Conservation (phyloP, 202 grass and related monocot genomes). For the Alloteropsis angusta region DNA sequence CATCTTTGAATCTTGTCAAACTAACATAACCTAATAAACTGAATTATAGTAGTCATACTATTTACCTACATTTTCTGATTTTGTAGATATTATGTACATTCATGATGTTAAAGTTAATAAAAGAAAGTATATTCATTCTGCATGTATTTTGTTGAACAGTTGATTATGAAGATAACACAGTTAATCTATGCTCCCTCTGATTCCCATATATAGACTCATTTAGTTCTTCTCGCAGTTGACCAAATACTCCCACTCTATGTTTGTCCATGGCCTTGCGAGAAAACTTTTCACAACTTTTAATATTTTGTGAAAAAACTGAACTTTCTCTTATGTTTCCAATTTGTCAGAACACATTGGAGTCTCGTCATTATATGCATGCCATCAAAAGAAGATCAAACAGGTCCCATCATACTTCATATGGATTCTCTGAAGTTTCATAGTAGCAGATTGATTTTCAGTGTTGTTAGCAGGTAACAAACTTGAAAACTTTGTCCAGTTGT, state of each 20-base stretch:
- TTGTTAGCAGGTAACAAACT: constrained; percentile 47
- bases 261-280: background rate
- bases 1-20: background rate
- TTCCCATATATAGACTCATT: background rate
- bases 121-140: background rate
- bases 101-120: background rate
- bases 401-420: constrained; percentile 88
- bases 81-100: background rate
- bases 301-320: constrained; percentile 5
- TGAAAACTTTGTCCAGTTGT: background rate
- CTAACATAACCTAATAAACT: background rate
- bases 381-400: constrained; percentile 56
- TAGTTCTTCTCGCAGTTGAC: background rate
- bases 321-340: constrained; percentile 27
- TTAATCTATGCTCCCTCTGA: background rate
- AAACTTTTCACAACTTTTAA: background rate
- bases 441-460: constrained; percentile 58
- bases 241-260: background rate
- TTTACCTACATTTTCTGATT: background rate
- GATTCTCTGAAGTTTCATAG: constrained; percentile 82
- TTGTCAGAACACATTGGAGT: constrained; percentile 78
- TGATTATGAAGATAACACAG: background rate
- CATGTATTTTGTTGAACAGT: background rate
- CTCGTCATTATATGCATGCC: constrained; percentile 92
- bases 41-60: background rate